Conservation (phyloP, 768 basidiomycete species). For the Ephemerocybe angulata region DNA sequence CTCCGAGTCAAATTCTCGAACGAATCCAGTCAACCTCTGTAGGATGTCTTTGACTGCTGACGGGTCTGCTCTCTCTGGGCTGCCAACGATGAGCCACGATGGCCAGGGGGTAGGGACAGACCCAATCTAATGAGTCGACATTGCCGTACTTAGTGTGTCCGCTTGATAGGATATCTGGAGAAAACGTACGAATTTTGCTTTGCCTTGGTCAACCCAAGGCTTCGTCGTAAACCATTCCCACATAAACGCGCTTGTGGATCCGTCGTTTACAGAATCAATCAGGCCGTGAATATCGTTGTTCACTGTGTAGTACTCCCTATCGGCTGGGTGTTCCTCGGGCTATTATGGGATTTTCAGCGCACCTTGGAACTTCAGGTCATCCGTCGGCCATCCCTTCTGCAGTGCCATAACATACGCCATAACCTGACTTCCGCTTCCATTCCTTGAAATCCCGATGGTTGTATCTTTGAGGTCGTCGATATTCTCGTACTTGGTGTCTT, state of each 20-base stretch:
- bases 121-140: constrained; percentile 80
- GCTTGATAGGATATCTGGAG: background rate
- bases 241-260: constrained; percentile 87
- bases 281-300: constrained; percentile 80
- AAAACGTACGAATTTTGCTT: constrained; percentile 74
- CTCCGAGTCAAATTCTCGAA: constrained; percentile 59
- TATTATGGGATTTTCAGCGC: background rate
- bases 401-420: constrained; percentile 96
- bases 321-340: background rate
- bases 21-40: constrained; percentile 55
- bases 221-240: constrained; percentile 89
- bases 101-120: constrained; percentile 94
- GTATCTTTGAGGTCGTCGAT: constrained; percentile 77
- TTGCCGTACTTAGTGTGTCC: background rate
- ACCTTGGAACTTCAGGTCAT: constrained; percentile 71
- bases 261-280: constrained; percentile 83
- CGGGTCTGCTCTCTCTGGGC: constrained; percentile 57
- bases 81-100: constrained; percentile 92
- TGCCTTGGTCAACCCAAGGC: constrained; percentile 72
- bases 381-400: constrained; percentile 75
- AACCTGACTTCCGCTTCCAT: constrained; percentile 88
- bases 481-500: constrained; percentile 60
- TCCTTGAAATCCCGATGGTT: constrained; percentile 83
- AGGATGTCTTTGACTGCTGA: constrained; percentile 58
- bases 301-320: constrained; percentile 38